Conservation (phyloP, 768 basidiomycete species). For the Suillus fuscotomentosus region DNA sequence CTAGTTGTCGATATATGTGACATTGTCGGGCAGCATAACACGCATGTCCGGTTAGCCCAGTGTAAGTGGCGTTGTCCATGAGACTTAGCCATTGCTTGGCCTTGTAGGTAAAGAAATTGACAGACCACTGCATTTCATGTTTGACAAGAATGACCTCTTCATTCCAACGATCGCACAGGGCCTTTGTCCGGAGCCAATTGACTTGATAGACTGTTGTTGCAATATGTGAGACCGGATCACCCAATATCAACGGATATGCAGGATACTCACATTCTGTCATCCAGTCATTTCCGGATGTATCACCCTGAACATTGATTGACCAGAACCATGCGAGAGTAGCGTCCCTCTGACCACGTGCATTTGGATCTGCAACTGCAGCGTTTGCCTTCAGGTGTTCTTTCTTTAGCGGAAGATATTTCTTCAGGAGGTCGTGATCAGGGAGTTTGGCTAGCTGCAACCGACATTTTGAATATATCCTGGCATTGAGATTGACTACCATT, state of each 20-base stretch:
- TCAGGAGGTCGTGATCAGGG: neutral
- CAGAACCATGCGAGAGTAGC: slow-evolving; percentile 9
- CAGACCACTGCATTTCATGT: neutral
- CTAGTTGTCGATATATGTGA: too few species aligned
- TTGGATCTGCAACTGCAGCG: neutral
- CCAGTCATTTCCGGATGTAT: slow-evolving; percentile 4
- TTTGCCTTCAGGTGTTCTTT: slow-evolving; percentile 3
- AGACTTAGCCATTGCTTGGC: neutral
- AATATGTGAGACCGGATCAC: neutral
- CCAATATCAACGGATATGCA: neutral
- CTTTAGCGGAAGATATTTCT: neutral
- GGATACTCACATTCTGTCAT: slow-evolving; percentile 9
- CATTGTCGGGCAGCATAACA: too few species aligned
- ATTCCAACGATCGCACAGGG: neutral
- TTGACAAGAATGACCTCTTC: slow-evolving; percentile 6
- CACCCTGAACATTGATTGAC: slow-evolving; percentile 3
- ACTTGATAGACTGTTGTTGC: slow-evolving; percentile 3
- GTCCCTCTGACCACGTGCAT: slow-evolving; percentile 2
- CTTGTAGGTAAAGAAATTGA: neutral
- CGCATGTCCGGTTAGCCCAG: neutral
- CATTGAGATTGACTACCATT: slow-evolving; percentile 1
- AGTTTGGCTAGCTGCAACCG: too few species aligned
- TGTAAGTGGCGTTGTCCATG: neutral
- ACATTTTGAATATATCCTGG: neutral
- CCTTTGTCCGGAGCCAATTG: slow-evolving; percentile 10